Evolutionary conservation across 2,329 filamentous ascomycete species (phyloP).

Genomic region (Fusarium sp.): DNA sequence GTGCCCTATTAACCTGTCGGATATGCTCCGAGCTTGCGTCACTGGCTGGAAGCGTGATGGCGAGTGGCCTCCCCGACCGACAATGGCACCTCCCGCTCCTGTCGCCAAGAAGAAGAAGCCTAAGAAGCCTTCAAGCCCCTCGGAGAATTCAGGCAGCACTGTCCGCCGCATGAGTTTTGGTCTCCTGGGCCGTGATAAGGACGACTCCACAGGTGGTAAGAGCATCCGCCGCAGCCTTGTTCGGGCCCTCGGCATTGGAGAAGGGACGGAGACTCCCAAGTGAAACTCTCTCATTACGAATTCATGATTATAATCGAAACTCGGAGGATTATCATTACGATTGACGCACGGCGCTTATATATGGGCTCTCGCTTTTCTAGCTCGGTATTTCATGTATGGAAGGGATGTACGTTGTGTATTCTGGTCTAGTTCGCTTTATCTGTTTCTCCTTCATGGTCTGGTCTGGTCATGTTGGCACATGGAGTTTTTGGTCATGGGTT

Average conservation of each 20-base stretch:
- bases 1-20: conserved; percentile 87
- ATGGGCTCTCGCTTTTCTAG: conserved; percentile 21
- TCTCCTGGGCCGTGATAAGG: conserved; percentile 59
- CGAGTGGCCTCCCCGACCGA: conserved; percentile 82
- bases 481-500: conserved; percentile 31
- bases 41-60: conserved; percentile 93
- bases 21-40: conserved; percentile 85
- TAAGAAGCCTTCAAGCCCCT: conserved; percentile 43
- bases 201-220: conserved; percentile 54
- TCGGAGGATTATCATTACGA: conserved; percentile 25
- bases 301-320: conserved; percentile 41
- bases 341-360: conserved; percentile 37
- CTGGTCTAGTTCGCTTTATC: conserved; percentile 17
- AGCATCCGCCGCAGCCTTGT: conserved; percentile 62
- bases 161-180: conserved; percentile 63
- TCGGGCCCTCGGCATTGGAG: conserved; percentile 59
- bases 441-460: neutral
- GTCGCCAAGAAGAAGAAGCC: conserved; percentile 58
- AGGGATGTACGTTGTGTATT: conserved; percentile 10
- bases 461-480: conserved; percentile 2
- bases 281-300: conserved; percentile 23
- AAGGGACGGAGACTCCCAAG: conserved; percentile 38
- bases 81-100: conserved; percentile 55
- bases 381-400: conserved; percentile 18
- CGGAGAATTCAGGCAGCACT: conserved; percentile 49